These are phyloP conservation scores for Eutypella sp. DNA, from an alignment of 2,329 filamentous ascomycete genomes.

Conservation along the genomic window DNA sequence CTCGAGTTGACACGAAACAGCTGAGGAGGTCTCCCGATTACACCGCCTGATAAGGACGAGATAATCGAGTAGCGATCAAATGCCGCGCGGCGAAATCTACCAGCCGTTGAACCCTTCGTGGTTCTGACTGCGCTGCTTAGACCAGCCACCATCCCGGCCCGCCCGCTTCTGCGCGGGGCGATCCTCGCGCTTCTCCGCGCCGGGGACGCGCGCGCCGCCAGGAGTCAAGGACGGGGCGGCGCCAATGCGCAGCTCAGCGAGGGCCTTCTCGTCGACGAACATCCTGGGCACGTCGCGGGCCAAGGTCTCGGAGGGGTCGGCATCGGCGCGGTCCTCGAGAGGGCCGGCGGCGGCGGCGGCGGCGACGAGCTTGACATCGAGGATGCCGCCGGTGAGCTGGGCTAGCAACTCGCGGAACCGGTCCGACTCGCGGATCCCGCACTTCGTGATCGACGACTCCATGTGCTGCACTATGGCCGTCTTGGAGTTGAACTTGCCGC, in stretches of 20 bases:
- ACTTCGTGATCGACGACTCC: constrained; percentile 38
- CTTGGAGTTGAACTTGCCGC: constrained; percentile 34
- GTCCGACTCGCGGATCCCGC: constrained; percentile 37
- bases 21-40: no score
- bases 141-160: no score
- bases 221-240: no score
- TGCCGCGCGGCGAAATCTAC: no score
- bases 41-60: no score
- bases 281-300: neutral
- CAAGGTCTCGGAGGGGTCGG: neutral
- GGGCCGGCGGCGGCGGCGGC: constrained; percentile 26
- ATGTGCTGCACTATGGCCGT: constrained; percentile 43
- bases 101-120: no score
- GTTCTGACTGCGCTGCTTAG: no score
- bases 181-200: neutral
- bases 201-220: neutral
- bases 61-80: no score
- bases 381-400: constrained; percentile 34
- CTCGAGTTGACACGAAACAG: no score
- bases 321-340: constrained; percentile 26
- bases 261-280: neutral
- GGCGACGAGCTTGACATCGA: constrained; percentile 31
- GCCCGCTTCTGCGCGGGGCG: neutral
- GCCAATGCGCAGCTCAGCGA: constrained; percentile 1
- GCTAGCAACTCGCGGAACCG: constrained; percentile 33